Evolutionary conservation across 106 monocot genomes (phyloP).

Genomic region (Allium cepa): DNA sequence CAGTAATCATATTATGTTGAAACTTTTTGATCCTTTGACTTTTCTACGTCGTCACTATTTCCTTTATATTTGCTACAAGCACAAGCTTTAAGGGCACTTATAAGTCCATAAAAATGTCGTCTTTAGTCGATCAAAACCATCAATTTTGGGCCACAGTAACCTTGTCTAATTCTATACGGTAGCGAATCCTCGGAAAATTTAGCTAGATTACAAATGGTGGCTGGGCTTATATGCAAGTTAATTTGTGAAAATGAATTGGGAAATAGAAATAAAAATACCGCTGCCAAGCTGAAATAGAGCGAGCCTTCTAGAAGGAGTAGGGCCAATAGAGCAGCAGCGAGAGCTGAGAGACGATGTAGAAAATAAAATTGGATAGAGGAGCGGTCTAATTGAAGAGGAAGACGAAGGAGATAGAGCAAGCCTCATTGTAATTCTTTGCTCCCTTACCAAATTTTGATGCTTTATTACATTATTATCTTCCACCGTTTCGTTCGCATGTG

Average conservation of each 20-base stretch:
- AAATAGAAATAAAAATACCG: conserved; percentile 8
- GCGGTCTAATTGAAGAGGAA: background rate
- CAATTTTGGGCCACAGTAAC: background rate
- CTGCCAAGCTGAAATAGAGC: conserved; percentile 31
- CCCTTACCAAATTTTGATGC: background rate
- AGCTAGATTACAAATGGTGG: background rate
- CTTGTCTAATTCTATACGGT: background rate
- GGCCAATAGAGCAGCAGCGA: background rate
- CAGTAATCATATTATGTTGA: background rate
- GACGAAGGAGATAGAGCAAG: background rate
- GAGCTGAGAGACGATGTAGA: background rate
- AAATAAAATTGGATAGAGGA: background rate
- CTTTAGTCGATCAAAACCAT: background rate
- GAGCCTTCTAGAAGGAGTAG: conserved; percentile 21
- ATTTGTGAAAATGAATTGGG: background rate
- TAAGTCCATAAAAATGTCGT: background rate
- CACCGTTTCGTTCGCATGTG: too few species aligned
- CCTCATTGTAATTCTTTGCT: background rate
- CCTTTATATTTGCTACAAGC: too few species aligned
- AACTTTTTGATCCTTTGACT: background rate
- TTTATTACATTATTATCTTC: too few species aligned
- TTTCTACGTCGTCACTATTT: background rate
- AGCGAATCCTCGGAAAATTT: background rate
- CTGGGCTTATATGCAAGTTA: background rate
- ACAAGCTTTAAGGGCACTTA: too few species aligned